Conservation (phyloP, 2,329 filamentous ascomycete genomes). For the Fusarium sp. region DNA sequence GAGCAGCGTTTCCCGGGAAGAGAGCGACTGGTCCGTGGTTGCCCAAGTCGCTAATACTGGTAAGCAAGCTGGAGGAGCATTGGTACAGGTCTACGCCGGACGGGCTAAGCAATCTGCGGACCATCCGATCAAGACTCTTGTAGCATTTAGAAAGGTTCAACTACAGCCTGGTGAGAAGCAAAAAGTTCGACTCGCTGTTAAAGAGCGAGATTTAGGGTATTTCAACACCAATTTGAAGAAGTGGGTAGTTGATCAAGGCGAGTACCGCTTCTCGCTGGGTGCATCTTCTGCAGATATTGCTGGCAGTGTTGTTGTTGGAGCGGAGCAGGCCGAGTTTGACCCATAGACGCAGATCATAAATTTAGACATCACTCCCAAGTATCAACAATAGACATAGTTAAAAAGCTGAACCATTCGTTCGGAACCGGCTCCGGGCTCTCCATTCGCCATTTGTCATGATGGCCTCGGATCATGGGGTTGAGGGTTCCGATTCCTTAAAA, state of each 20-base stretch:
- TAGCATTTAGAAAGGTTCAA: conserved; percentile 47
- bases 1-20: conserved; percentile 48
- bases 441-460: not conserved
- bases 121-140: conserved; percentile 47
- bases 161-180: conserved; percentile 37
- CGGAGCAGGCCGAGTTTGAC: not conserved
- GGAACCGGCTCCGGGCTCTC: not conserved
- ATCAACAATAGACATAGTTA: not conserved
- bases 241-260: conserved; percentile 46
- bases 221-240: conserved; percentile 40
- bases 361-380: not conserved
- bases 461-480: not conserved
- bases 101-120: conserved; percentile 11
- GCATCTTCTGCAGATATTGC: conserved; percentile 41
- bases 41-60: conserved; percentile 69
- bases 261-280: conserved; percentile 45
- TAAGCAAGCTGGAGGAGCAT: conserved; percentile 55
- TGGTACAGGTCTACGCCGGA: conserved; percentile 65
- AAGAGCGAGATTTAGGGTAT: conserved; percentile 44
- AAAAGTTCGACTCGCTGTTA: conserved; percentile 24
- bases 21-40: conserved; percentile 58
- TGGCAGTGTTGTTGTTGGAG: not conserved
- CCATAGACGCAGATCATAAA: not conserved
- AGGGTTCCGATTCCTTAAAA: not conserved
- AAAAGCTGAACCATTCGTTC: not conserved